Conservation (phyloP, 140 eudicot species). For the Erigeron philadelphicus region DNA sequence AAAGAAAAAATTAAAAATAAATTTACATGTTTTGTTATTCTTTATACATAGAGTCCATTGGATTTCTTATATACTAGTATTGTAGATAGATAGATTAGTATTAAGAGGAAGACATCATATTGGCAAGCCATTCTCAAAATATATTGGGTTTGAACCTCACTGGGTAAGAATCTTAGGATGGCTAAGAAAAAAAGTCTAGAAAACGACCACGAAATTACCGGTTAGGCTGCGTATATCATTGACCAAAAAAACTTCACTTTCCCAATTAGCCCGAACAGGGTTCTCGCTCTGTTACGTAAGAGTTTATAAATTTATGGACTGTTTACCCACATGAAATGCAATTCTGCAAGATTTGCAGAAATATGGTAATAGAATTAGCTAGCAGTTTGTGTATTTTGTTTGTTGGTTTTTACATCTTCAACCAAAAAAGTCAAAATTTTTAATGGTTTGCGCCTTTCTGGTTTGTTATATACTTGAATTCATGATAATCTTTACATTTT, state of each 20-base stretch:
- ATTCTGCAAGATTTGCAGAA: slow-evolving; percentile 1
- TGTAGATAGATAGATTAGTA: background rate
- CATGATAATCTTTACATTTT: background rate
- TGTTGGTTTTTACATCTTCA: background rate
- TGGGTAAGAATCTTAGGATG: too few species aligned
- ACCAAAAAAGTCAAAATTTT: background rate
- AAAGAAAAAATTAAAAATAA: too few species aligned
- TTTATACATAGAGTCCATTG: background rate
- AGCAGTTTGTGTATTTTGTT: background rate
- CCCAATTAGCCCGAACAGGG: too few species aligned
- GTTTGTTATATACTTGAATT: background rate
- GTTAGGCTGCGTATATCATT: too few species aligned
- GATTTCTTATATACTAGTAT: background rate
- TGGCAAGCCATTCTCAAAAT: too few species aligned
- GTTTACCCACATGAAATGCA: slow-evolving; percentile 4
- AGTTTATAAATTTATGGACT: background rate
- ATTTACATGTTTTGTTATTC: background rate
- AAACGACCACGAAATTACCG: too few species aligned
- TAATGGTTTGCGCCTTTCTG: background rate
- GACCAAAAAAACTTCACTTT: too few species aligned
- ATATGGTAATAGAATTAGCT: background rate
- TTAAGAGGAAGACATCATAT: background rate
- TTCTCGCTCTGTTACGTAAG: too few species aligned
- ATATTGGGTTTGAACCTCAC: too few species aligned
- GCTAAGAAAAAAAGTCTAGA: too few species aligned